Conservation (phyloP, 1,139 yeast genomes). For the Candida labiduridarum region DNA sequence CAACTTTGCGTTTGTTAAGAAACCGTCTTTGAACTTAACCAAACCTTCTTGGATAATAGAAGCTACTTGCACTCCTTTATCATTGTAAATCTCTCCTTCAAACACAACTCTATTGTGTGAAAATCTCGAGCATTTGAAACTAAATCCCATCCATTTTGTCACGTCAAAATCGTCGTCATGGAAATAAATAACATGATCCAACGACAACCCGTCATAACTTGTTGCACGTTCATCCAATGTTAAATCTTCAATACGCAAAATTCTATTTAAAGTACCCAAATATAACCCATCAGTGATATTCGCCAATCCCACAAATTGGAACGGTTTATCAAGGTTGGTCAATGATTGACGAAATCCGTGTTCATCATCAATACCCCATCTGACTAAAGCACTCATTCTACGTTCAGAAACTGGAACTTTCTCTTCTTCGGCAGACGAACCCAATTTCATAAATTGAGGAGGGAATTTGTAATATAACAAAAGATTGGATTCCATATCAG, state of each 20-base stretch:
- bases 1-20: constrained; percentile 20
- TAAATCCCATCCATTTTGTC: constrained; percentile 56
- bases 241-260: constrained; percentile 26
- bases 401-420: constrained; percentile 34
- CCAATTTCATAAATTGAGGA: constrained; percentile 33
- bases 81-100: constrained; percentile 59
- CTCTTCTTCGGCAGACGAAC: constrained; percentile 30
- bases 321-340: constrained; percentile 20
- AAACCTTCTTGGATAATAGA: constrained; percentile 69
- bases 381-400: constrained; percentile 44
- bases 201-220: constrained; percentile 52
- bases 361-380: constrained; percentile 38
- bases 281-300: constrained; percentile 64
- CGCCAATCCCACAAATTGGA: constrained; percentile 63
- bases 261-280: constrained; percentile 44
- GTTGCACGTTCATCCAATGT: constrained; percentile 29
- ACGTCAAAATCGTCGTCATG: constrained; percentile 57
- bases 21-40: constrained; percentile 25
- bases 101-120: constrained; percentile 58
- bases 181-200: constrained; percentile 72
- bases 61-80: constrained; percentile 58
- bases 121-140: constrained; percentile 53
- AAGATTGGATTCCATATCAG: constrained; percentile 20
- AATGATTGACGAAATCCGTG: constrained; percentile 19
- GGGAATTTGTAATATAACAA: constrained; percentile 42